phyloP scores from a whole-genome alignment of 495 filamentous ascomycete genomes.

The Aspergillus saccharolyticus region DNA sequence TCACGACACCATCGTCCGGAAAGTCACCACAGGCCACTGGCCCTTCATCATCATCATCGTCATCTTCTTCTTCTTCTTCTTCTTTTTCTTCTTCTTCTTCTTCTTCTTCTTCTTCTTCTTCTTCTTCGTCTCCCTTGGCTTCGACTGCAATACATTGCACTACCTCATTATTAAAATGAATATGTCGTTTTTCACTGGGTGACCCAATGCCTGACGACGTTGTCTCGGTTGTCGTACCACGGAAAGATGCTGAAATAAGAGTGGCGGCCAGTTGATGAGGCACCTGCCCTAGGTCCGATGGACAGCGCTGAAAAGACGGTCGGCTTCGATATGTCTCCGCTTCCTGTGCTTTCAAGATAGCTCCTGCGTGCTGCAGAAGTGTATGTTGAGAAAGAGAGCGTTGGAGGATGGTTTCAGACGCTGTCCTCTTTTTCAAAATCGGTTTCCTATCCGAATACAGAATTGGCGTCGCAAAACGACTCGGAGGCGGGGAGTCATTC shows the following conservation, averaged over 20 bases:
- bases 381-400: constrained; percentile 85
- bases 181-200: constrained; percentile 73
- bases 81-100: too few relatives aligned
- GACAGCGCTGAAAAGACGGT: constrained; percentile 44
- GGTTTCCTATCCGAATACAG: constrained; percentile 85
- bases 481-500: constrained; percentile 50
- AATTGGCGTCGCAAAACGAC: constrained; percentile 68
- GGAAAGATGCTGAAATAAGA: constrained; percentile 25
- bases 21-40: constrained; percentile 49
- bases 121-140: constrained; percentile 68
- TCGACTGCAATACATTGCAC: constrained; percentile 95
- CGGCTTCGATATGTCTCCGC: constrained; percentile 47
- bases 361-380: constrained; percentile 87
- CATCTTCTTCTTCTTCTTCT: too few relatives aligned
- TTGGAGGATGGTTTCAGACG: constrained; percentile 94
- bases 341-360: constrained; percentile 86
- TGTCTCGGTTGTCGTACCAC: constrained; percentile 27
- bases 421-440: constrained; percentile 92
- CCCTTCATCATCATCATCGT: constrained; percentile 61
- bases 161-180: constrained; percentile 94
- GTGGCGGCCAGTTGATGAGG: constrained; percentile 38
- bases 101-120: too few relatives aligned
- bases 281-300: constrained; percentile 60
- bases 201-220: constrained; percentile 53
- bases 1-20: constrained; percentile 70